Conservation (phyloP, 2,329 filamentous ascomycete species). For the Colletotrichum sp. region DNA sequence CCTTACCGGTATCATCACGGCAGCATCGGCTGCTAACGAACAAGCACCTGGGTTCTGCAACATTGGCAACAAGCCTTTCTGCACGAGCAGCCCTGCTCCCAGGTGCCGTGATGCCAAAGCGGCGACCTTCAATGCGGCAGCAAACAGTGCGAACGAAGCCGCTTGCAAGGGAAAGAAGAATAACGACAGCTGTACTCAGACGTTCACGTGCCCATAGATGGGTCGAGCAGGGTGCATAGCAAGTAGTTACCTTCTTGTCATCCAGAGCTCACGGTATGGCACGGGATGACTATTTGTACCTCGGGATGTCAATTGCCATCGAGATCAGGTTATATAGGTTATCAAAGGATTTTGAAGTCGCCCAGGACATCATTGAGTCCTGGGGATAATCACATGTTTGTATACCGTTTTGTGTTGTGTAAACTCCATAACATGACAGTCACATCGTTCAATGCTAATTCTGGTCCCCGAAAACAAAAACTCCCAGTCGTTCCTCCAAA, state of each 20-base stretch:
- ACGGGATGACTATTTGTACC: no score
- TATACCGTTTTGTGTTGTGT: no score
- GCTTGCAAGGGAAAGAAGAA: neutral
- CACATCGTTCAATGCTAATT: accelerated
- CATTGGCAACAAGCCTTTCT: neutral
- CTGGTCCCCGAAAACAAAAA: accelerated
- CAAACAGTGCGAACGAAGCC: neutral
- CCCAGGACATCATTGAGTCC: accelerated
- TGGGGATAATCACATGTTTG: no score
- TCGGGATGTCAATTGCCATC: no score
- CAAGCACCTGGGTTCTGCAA: neutral
- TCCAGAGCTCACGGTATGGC: no score
- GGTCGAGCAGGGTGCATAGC: no score
- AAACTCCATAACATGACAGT: no score
- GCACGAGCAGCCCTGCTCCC: neutral
- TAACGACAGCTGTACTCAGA: neutral
- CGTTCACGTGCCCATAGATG: neutral
- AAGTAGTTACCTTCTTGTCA: no score
- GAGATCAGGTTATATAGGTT: no score
- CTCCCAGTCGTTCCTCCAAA: no score
- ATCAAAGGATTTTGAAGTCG: no score
- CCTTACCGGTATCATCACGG: neutral
- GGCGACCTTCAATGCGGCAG: neutral
- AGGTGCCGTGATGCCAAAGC: neutral
- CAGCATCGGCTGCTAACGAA: neutral